These are phyloP conservation scores for Pilasporangium apinafurcum DNA, from an alignment of 352 stramenopile species.

Conservation along the genomic window DNA sequence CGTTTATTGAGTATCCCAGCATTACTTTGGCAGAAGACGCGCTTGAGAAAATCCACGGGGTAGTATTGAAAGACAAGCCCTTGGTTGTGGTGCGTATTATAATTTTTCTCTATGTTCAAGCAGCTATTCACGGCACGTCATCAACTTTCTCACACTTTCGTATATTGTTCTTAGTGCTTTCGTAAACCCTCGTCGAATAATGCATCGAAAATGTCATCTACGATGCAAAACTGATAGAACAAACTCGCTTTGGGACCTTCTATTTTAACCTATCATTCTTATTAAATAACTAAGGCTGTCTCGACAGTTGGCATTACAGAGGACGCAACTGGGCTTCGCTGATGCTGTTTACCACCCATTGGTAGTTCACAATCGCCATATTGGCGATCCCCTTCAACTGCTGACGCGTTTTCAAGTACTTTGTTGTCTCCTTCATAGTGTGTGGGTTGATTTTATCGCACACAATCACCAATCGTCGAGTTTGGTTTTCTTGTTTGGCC, in stretches of 20 bases:
- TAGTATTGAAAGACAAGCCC: slow-evolving; percentile 71
- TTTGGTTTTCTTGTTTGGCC: slow-evolving; percentile 36
- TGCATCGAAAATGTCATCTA: background rate
- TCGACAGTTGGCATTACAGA: slow-evolving; percentile 1
- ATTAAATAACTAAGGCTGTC: slow-evolving; percentile 9
- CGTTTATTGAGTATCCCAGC: slow-evolving; percentile 69
- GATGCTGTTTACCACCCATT: slow-evolving; percentile 86
- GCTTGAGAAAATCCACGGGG: slow-evolving; percentile 57
- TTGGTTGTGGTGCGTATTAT: slow-evolving; percentile 68
- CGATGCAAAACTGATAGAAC: background rate
- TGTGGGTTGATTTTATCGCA: slow-evolving; percentile 68
- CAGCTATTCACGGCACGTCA: background rate
- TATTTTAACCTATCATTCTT: slow-evolving; percentile 6
- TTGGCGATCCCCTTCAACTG: slow-evolving; percentile 29
- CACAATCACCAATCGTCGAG: slow-evolving; percentile 55
- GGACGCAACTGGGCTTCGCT: slow-evolving; percentile 63
- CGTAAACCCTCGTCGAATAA: slow-evolving; percentile 2
- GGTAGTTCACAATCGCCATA: slow-evolving; percentile 69
- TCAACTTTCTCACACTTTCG: background rate
- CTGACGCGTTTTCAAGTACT: slow-evolving; percentile 25
- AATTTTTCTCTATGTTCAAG: background rate
- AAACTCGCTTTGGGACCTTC: background rate
- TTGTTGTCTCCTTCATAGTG: slow-evolving; percentile 35
- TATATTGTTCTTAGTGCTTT: slow-evolving; percentile 13
- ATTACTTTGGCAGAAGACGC: slow-evolving; percentile 36